Percentiles rank a stretch among this genome's conserved stretches.
Evolutionary conservation across 2,329 filamentous ascomycete genomes (phyloP).

Genomic region (Fusarium sp.): DNA sequence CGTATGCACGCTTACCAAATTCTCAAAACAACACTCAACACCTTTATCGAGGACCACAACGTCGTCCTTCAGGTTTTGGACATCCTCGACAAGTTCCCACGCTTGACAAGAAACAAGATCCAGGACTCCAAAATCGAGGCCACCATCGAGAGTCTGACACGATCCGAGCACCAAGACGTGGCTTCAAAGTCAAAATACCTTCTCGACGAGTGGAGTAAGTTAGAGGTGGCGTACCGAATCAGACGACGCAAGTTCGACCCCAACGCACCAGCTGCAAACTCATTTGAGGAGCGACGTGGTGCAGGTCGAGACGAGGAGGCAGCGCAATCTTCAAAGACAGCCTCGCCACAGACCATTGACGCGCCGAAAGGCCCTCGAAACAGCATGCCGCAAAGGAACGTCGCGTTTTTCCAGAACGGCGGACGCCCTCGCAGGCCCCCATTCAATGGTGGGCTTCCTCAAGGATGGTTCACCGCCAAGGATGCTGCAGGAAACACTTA

Average conservation of each 20-base stretch:
- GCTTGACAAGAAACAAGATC: conserved; percentile 96
- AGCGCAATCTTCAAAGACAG: conserved; percentile 51
- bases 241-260: conserved; percentile 87
- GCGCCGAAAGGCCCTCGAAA: conserved; percentile 68
- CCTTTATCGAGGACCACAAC: conserved; percentile 90
- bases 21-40: conserved; percentile 83
- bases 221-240: conserved; percentile 93
- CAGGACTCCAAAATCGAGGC: conserved; percentile 94
- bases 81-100: conserved; percentile 87
- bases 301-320: conserved; percentile 54
- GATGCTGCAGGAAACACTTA: conserved; percentile 78
- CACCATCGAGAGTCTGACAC: conserved; percentile 74
- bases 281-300: conserved; percentile 70
- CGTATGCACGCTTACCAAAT: conserved; percentile 98
- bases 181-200: conserved; percentile 75
- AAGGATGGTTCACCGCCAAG: conserved; percentile 85
- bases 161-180: conserved; percentile 78
- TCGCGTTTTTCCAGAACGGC: conserved; percentile 59
- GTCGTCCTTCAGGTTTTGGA: conserved; percentile 89
- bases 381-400: conserved; percentile 65
- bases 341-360: conserved; percentile 57
- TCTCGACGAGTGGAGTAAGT: conserved; percentile 85
- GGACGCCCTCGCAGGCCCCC: conserved; percentile 64
- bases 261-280: conserved; percentile 64
- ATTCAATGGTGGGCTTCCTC: conserved; percentile 69